A percentile compares a stretch with the other conserved stretches of the same genome.
Evolutionary conservation across 73 alveolate genomes (phyloP).

Genomic region (Tetrahymena thermophila): DNA sequence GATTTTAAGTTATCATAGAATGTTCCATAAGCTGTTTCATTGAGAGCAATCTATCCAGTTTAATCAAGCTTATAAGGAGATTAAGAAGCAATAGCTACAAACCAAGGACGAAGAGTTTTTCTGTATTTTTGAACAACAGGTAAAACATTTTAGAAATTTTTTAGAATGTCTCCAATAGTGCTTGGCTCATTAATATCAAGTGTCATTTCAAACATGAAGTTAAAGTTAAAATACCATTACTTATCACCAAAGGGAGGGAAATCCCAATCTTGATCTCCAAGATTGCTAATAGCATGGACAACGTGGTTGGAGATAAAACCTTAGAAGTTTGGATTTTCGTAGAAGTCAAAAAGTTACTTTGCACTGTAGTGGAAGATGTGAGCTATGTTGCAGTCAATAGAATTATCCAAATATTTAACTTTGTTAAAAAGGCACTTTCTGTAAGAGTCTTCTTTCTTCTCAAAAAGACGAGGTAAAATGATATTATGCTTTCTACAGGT

Average conservation of each 20-base stretch:
- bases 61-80: not conserved
- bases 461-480: not conserved
- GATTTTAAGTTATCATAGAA: not conserved
- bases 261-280: not conserved
- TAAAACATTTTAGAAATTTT: not conserved
- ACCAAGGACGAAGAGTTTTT: not conserved
- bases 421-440: not conserved
- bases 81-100: not conserved
- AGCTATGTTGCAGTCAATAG: not conserved
- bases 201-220: not conserved
- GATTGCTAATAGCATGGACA: not conserved
- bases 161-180: not conserved
- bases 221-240: not conserved
- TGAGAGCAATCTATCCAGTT: not conserved
- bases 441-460: not conserved
- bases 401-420: not conserved
- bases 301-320: not conserved
- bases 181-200: not conserved
- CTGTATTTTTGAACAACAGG: not conserved
- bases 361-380: not conserved
- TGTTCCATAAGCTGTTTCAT: not conserved
- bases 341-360: not conserved
- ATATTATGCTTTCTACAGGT: not conserved
- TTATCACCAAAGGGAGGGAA: not conserved
- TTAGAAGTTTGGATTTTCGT: not conserved